phyloP scores from a whole-genome alignment of 176 grass and related monocot species.

The Melocanna baccifera region DNA sequence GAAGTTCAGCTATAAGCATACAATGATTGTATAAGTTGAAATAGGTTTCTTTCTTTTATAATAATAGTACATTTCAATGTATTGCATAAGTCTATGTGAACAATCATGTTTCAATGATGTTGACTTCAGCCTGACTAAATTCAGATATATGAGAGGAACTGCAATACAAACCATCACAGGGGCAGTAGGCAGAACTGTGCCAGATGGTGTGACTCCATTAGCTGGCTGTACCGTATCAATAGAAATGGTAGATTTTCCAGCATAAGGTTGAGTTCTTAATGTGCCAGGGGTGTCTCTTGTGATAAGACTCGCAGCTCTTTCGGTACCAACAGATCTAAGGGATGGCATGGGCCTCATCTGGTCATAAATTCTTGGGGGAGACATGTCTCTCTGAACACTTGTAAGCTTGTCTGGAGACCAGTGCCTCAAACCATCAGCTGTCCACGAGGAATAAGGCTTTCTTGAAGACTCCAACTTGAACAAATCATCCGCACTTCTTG shows the following conservation, averaged over 20 bases:
- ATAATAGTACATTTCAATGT: neutral
- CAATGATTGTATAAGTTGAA: neutral
- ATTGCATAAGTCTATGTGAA: neutral
- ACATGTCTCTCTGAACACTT: conserved; percentile 30
- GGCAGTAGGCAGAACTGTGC: neutral
- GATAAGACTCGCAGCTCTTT: conserved; percentile 44
- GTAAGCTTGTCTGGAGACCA: conserved; percentile 47
- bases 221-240: conserved; percentile 34
- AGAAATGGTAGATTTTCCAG: conserved; percentile 33
- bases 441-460: conserved; percentile 43
- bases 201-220: conserved; percentile 36
- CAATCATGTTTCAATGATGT: neutral
- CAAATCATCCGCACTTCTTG: conserved; percentile 58
- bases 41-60: neutral
- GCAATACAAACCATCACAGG: conserved; percentile 45
- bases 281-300: conserved; percentile 44
- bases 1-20: neutral
- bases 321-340: conserved; percentile 26
- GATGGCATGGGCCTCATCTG: conserved; percentile 31
- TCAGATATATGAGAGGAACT: neutral
- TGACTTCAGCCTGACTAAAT: neutral
- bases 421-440: conserved; percentile 36
- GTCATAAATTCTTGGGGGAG: conserved; percentile 52
- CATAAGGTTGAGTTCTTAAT: conserved; percentile 44
- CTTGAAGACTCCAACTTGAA: conserved; percentile 42